Evolutionary conservation across 495 filamentous ascomycete species (phyloP).

Genomic region (Hypoxylon trugodes): DNA sequence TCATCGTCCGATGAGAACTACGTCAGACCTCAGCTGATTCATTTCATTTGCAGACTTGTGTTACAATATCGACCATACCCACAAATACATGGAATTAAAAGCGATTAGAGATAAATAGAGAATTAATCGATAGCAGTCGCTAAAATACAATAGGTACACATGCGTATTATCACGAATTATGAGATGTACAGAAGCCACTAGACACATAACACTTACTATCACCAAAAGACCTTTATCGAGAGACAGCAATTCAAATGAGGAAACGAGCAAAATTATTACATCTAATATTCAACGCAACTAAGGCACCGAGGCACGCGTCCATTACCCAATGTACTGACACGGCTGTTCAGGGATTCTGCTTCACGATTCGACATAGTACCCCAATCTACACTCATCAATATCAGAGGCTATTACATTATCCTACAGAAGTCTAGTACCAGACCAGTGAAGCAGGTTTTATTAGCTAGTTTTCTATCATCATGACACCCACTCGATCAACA

Average conservation of each 20-base stretch:
- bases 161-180: no score
- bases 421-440: constrained; percentile 7
- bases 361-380: background rate
- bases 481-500: background rate
- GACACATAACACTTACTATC: no score
- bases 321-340: background rate
- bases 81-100: background rate
- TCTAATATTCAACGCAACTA: no score
- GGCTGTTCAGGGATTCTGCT: background rate
- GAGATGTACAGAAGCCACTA: background rate
- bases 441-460: background rate
- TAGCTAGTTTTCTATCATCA: background rate
- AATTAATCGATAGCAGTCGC: no score
- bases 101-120: background rate
- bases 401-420: constrained; percentile 1
- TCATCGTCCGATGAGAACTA: no score
- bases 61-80: background rate
- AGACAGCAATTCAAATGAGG: no score
- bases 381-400: constrained; percentile 2
- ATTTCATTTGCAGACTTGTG: background rate
- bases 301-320: no score
- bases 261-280: no score
- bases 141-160: no score
- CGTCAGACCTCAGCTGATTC: no score
- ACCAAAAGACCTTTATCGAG: no score